These are phyloP conservation scores for Powellomyces hirtus DNA, from an alignment of 192 early-diverging fungal species.

Conservation along the genomic window DNA sequence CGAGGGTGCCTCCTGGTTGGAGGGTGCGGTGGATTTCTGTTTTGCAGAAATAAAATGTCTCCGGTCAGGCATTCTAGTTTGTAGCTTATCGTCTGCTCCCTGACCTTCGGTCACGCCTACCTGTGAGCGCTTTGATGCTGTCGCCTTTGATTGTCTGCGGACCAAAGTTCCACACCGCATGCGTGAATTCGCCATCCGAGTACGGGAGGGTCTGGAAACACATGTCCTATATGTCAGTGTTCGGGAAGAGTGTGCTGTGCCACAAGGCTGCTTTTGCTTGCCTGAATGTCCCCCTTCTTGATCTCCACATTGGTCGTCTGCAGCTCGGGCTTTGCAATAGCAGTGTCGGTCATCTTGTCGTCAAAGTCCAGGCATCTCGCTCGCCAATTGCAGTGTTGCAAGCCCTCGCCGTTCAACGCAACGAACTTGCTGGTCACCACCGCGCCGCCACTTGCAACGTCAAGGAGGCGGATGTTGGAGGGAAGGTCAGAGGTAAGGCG, in stretches of 20 bases:
- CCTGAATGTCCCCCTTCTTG: slow-evolving; percentile 10
- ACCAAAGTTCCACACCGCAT: slow-evolving; percentile 12
- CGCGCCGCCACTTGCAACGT: not conserved
- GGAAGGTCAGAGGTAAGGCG: not conserved
- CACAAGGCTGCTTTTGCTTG: not conserved
- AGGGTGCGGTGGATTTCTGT: slow-evolving; percentile 8
- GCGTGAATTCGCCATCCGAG: slow-evolving; percentile 8
- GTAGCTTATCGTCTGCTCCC: not conserved
- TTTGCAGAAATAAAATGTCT: not conserved
- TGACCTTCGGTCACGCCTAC: not conserved
- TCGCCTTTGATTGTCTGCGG: slow-evolving; percentile 15
- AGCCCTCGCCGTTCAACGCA: not conserved
- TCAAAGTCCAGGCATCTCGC: slow-evolving; percentile 6
- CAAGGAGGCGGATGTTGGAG: slow-evolving; percentile 1
- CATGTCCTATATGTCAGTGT: not conserved
- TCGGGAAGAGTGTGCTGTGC: not conserved
- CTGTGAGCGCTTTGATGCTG: not conserved
- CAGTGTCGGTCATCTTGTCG: slow-evolving; percentile 7
- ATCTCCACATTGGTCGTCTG: not conserved
- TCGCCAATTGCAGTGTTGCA: not conserved
- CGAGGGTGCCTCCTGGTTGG: not conserved
- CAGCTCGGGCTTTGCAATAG: slow-evolving; percentile 2
- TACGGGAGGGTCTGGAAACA: slow-evolving; percentile 2
- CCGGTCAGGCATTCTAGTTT: not conserved
- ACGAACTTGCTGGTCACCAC: slow-evolving; percentile 12